Base-by-base conservation (phyloP, 2,329 filamentous ascomycete species). In the Epichloe typhina region DNA sequence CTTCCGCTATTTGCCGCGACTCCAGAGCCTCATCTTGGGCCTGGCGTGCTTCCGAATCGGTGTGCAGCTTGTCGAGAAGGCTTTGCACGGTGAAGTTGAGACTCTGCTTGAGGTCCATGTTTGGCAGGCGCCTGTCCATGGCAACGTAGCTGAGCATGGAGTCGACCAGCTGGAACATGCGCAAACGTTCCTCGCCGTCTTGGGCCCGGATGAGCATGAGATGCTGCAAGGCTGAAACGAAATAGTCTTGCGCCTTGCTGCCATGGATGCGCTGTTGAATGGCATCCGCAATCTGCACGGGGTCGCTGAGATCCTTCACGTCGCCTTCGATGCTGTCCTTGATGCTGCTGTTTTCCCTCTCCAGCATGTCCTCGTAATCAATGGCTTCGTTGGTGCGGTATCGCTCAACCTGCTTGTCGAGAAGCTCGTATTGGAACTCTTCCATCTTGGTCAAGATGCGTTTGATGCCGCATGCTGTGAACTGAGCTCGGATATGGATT, bases 121-220 rank as follows among this genome's bases (percentile, higher is more conserved):
- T 91, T 39, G 93, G 93, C 56, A 97, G 69, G 56, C 93, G 80
- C 62, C 93, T 81, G 67, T 98, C 93, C 91, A 98, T 98, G 60
- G 91, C 91, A 55, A 98, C 91, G 67, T 97, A 97, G 68, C 89
- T 95, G 57, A 98, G 81, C 89, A 97, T 97, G n/a, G 88, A 84
- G 68, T 98, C 93, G 31, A 97, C 90, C 31, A 98, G 80, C 72
- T 97, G 93, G 70, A 97, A 98, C 84, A 96, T 93, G 46, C 88
- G 83, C 54, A 96, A 70, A 13, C 89, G 82, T 67, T 98, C 93
- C 64, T 97, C 93, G 46, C 86, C 85, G 59, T 94, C 88, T 56
- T 89, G 93, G 62, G 95, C 86, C 52, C 89, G 81, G 57, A 97
- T 94, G 43, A 98, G 77, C 59, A 98, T 76, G 65, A 98, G 76